Evolutionary conservation across 306 rosid species (phyloP), one percentile per base, ranked within the genome.

Genomic region (Sophora flavescens): DNA sequence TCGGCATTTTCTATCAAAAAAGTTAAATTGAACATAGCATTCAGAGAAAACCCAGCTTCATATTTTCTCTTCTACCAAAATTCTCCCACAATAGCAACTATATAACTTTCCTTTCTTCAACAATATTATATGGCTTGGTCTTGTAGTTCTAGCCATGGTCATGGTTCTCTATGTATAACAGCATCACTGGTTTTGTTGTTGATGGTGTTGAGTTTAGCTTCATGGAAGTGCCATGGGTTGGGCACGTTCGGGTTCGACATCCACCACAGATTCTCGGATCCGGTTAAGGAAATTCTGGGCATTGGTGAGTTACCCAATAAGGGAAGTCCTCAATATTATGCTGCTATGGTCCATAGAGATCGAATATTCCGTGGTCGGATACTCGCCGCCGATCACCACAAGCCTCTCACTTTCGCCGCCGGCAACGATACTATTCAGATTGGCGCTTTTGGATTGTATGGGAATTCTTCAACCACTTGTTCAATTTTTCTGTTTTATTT

Each of bases 231-330:
- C 45, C 16, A 67, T 9, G 87, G 87, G 0, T 71, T 66, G 0
- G 81, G 88, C 3, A 53, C 84, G 3, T 86, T 89, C 57, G 91
- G 87, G 6, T 89, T 89, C 63, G 87, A 75, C 45, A 71, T 95
- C 17, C 90, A 92, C 66, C 97, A 95, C 76, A 61, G 89, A 8
- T 85, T 77, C 50, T 92, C 97, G 6, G 93, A 92, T 85, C 86
- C 82, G 9, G 84, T 95, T 14, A 81, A 72, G 75, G 87, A 57
- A 18, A 38, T 92, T 80, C 58, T 92, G 7, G 87, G 87, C 33
- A 16, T 58, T 16, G 76, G 77, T 42, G 84, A 74, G 9, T 26
- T 87, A 2, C 97, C 97, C 3, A 80, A n/a, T 18, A 88, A 84
- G 69, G 93, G 97, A 2, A 89, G 74, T 38, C 75, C 83, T 14